A percentile compares a stretch with the other conserved stretches of the same genome.
Evolutionary conservation across 768 basidiomycete species (phyloP).

Genomic region (Mycena latifolia): DNA sequence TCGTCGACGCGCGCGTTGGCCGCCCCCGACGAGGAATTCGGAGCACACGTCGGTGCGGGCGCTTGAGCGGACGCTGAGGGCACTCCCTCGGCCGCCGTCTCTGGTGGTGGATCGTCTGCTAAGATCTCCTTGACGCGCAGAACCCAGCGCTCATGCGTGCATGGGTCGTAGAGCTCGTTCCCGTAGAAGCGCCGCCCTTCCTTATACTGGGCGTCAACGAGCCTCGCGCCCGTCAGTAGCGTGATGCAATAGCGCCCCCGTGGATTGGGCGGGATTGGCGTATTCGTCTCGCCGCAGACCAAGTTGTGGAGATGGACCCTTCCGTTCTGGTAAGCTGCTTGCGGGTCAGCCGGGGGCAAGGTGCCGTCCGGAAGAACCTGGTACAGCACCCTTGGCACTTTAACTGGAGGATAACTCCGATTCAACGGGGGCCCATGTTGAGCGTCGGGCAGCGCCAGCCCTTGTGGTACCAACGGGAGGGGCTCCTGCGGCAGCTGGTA

Average conservation of each 20-base stretch:
- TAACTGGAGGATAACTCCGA: neutral
- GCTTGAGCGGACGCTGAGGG: too few relatives aligned
- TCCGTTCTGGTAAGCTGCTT: neutral
- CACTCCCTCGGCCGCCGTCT: too few relatives aligned
- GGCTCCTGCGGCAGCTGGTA: neutral
- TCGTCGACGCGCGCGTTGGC: too few relatives aligned
- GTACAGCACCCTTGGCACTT: neutral
- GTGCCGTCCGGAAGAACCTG: neutral
- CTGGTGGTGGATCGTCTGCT: neutral
- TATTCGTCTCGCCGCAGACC: neutral
- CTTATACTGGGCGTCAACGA: too few relatives aligned
- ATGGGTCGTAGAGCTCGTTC: conserved; percentile 5
- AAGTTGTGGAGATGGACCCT: neutral
- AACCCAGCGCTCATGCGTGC: neutral
- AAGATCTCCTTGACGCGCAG: neutral
- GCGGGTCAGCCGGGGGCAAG: too few relatives aligned
- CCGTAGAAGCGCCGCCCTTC: conserved; percentile 6
- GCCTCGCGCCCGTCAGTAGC: neutral
- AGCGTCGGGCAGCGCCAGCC: neutral
- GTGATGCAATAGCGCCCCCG: neutral
- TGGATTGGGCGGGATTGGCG: neutral
- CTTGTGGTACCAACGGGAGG: neutral
- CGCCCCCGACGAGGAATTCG: neutral
- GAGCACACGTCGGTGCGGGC: neutral
- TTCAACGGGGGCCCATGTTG: neutral